A percentile compares a stretch with the other conserved stretches of the same genome.
phyloP scores from a whole-genome alignment of 2,329 filamentous ascomycete species.

The Ceratocystis lukuohia region DNA sequence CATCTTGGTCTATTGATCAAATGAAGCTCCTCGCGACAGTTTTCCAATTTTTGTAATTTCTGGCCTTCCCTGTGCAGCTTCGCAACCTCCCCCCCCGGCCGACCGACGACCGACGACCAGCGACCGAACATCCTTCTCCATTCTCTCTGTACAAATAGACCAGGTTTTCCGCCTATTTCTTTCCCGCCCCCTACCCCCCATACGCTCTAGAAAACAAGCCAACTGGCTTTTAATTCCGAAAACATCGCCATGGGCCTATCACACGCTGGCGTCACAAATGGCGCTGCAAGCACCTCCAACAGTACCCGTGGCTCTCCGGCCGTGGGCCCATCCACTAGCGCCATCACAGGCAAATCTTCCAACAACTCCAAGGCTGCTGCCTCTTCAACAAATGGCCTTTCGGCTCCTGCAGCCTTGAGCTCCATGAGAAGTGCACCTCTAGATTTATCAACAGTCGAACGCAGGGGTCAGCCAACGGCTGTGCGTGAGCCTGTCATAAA shows the following conservation, averaged over 20 bases:
- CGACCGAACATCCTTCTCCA: neutral
- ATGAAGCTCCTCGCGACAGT: constrained; percentile 9
- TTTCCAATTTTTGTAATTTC: constrained; percentile 1
- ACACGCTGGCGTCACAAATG: constrained; percentile 25
- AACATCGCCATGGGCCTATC: constrained; percentile 15
- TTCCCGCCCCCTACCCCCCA: neutral
- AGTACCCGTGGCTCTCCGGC: constrained; percentile 42
- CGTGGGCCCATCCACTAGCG: constrained; percentile 25
- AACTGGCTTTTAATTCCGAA: neutral
- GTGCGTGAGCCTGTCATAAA: constrained; percentile 64
- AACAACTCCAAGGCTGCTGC: constrained; percentile 34
- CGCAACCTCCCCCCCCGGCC: neutral
- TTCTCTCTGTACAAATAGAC: neutral
- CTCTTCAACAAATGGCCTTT: constrained; percentile 27
- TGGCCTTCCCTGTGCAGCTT: neutral
- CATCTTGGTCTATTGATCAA: constrained; percentile 6
- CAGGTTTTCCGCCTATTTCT: neutral
- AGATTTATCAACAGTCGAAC: constrained; percentile 80
- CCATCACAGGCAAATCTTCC: constrained; percentile 28
- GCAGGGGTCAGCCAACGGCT: constrained; percentile 67
- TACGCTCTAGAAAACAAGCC: neutral
- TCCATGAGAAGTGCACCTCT: constrained; percentile 49
- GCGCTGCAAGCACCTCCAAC: constrained; percentile 28
- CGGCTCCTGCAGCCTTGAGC: constrained; percentile 39
- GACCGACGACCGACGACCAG: neutral